phyloP scores from a whole-genome alignment of 106 monocot species.

The Acorus calamus region DNA sequence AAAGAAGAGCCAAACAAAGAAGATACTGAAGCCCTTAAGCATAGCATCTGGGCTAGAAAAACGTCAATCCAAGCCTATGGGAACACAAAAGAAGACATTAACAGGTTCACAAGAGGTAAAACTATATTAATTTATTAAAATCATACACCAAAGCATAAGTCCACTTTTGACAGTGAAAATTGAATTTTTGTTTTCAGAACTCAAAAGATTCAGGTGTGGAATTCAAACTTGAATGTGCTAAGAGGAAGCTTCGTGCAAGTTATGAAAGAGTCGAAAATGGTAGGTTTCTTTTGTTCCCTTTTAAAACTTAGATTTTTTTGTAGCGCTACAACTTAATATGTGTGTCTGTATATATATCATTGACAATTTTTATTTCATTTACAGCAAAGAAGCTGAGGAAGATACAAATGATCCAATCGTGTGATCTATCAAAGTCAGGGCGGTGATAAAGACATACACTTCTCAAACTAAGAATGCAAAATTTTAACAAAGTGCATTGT shows the following conservation, averaged over 20 bases:
- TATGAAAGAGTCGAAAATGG: constrained; percentile 13
- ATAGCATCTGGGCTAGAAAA: too few species aligned
- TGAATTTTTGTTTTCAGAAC: neutral
- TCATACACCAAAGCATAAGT: too few species aligned
- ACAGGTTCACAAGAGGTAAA: too few species aligned
- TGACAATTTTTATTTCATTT: neutral
- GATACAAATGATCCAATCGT: neutral
- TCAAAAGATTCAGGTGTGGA: neutral
- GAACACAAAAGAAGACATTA: too few species aligned
- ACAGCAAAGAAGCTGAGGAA: constrained; percentile 4
- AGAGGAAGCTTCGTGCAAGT: constrained; percentile 13
- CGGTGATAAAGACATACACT: too few species aligned
- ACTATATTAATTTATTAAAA: neutral
- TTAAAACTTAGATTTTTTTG: neutral
- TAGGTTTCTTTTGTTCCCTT: neutral
- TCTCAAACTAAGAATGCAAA: too few species aligned
- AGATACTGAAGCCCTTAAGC: too few species aligned
- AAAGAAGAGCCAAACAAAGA: too few species aligned
- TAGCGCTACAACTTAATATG: neutral
- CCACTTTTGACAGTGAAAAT: neutral
- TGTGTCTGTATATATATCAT: neutral
- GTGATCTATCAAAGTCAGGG: neutral
- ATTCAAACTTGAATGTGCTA: constrained; percentile 8
- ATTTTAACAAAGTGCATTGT: too few species aligned
- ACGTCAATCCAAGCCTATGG: too few species aligned